These are phyloP conservation scores for Phytopythium aichiense DNA, from an alignment of 352 stramenopile species.

Conservation along the genomic window DNA sequence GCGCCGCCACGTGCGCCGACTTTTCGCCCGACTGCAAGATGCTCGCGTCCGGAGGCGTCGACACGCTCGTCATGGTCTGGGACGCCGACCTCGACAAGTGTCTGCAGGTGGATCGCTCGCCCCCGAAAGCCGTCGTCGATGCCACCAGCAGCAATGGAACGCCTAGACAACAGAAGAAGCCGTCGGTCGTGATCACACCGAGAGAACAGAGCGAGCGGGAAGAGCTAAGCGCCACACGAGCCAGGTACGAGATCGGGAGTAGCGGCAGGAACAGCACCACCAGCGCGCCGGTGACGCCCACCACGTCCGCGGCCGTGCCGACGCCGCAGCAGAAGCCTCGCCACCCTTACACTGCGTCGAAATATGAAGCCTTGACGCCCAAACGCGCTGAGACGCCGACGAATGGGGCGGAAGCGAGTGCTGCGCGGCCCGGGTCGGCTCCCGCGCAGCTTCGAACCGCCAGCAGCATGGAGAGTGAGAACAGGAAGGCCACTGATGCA, in stretches of 20 bases:
- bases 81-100: slow-evolving; percentile 79
- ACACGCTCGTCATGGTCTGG: slow-evolving; percentile 86
- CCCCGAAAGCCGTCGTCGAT: slow-evolving; percentile 14
- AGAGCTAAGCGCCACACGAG: neutral
- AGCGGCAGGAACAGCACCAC: neutral
- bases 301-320: slow-evolving; percentile 32
- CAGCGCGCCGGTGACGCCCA: slow-evolving; percentile 5
- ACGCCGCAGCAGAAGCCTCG: slow-evolving; percentile 35
- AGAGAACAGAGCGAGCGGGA: slow-evolving; percentile 3
- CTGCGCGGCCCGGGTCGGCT: neutral
- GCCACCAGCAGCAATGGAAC: neutral
- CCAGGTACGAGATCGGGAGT: neutral
- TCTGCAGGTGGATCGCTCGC: slow-evolving; percentile 35
- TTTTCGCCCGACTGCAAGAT: slow-evolving; percentile 70
- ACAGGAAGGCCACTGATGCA: neutral
- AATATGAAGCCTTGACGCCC: slow-evolving; percentile 28
- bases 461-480: neutral
- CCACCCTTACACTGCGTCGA: slow-evolving; percentile 28
- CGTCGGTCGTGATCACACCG: slow-evolving; percentile 9
- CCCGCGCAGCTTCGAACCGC: slow-evolving; percentile 3
- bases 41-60: slow-evolving; percentile 65
- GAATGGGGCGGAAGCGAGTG: neutral
- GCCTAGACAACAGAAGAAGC: slow-evolving; percentile 6
- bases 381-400: neutral
- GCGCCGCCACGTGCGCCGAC: slow-evolving; percentile 50